Evolutionary conservation across 192 early-diverging fungal genomes (phyloP).

Genomic region (Coemansia sp.): DNA sequence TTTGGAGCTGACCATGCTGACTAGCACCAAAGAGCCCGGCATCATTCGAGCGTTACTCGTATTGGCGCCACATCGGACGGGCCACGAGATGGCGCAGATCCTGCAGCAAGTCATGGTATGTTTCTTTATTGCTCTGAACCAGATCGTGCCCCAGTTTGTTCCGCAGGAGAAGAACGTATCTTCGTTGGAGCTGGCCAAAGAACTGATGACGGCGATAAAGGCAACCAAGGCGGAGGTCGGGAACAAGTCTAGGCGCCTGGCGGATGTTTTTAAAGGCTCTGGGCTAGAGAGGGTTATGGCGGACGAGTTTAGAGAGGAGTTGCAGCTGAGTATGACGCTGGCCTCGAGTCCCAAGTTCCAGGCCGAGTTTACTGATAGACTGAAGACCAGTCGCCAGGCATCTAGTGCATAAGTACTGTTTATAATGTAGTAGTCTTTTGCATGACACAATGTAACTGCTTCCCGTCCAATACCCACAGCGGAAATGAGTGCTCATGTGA

Average conservation of each 20-base stretch:
- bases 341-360: slow-evolving; percentile 32
- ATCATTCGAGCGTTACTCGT: slow-evolving; percentile 25
- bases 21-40: slow-evolving; percentile 24
- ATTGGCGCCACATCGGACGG: slow-evolving; percentile 41
- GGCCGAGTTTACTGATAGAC: slow-evolving; percentile 26
- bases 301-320: slow-evolving; percentile 30
- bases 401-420: not conserved
- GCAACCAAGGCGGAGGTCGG: slow-evolving; percentile 26
- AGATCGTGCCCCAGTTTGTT: slow-evolving; percentile 51
- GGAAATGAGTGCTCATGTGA: not conserved
- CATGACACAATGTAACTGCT: too few species aligned
- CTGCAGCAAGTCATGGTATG: slow-evolving; percentile 45
- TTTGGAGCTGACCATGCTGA: slow-evolving; percentile 44
- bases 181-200: slow-evolving; percentile 36
- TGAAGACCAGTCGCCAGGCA: slow-evolving; percentile 17
- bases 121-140: slow-evolving; percentile 49
- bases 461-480: too few species aligned
- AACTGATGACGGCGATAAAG: slow-evolving; percentile 15
- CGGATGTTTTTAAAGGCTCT: slow-evolving; percentile 24
- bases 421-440: not conserved
- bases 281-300: slow-evolving; percentile 20
- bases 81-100: slow-evolving; percentile 44
- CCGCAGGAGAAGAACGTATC: slow-evolving; percentile 34
- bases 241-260: slow-evolving; percentile 20
- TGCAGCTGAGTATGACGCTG: slow-evolving; percentile 42